A percentile compares a stretch with the other conserved stretches of the same genome.
Evolutionary conservation across 2,329 filamentous ascomycete genomes (phyloP).

Genomic region (Penicillium occitanis): DNA sequence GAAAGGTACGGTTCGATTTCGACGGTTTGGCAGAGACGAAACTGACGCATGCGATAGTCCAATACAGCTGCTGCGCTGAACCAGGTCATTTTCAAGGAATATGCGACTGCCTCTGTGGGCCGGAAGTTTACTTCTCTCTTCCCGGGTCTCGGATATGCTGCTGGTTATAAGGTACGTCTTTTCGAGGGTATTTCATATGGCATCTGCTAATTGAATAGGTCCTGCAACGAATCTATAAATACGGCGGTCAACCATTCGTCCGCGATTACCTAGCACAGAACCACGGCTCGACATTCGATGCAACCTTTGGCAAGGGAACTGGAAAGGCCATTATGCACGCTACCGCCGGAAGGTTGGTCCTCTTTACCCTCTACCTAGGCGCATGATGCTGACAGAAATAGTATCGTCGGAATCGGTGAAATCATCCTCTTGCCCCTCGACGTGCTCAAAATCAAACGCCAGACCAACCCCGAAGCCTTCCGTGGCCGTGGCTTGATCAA

Average conservation of each 20-base stretch:
- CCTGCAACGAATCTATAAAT: conserved; percentile 97
- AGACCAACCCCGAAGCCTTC: conserved; percentile 99
- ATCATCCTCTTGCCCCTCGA: conserved; percentile 93
- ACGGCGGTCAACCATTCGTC: conserved; percentile 92
- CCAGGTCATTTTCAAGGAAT: conserved; percentile 89
- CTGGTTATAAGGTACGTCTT: conserved; percentile 78
- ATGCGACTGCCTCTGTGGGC: conserved; percentile 66
- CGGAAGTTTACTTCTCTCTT: conserved; percentile 93
- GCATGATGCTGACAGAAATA: conserved; percentile 37
- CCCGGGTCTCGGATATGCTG: conserved; percentile 93
- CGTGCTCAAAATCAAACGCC: conserved; percentile 98
- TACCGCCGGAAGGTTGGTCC: conserved; percentile 75
- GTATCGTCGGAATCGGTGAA: conserved; percentile 94
- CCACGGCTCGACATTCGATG: conserved; percentile 80
- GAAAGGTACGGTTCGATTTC: conserved; percentile 54
- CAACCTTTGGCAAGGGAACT: conserved; percentile 89
- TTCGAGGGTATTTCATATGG: neutral
- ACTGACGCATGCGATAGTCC: conserved; percentile 47
- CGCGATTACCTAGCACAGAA: conserved; percentile 82
- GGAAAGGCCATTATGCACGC: conserved; percentile 99
- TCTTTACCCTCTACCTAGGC: neutral
- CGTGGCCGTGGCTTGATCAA: conserved; percentile 84
- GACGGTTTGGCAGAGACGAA: neutral
- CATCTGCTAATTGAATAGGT: conserved; percentile 50
- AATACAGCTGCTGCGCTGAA: conserved; percentile 67